These are phyloP conservation scores for Mycosphaerelloides madeirae DNA, from an alignment of 2,329 filamentous ascomycete species.

Conservation along the genomic window DNA sequence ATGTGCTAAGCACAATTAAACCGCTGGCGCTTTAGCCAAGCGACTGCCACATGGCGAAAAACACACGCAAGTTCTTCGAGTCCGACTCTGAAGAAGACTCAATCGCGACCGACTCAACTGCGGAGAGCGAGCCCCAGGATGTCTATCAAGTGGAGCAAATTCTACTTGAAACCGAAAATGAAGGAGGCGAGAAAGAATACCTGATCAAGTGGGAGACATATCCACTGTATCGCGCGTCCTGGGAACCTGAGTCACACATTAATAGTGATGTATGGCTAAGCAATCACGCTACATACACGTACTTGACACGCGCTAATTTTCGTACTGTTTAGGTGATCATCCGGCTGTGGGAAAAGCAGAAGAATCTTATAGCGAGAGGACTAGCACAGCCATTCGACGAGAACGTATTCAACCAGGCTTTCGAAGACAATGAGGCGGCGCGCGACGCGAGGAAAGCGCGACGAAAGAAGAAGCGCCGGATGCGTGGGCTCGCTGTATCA, in stretches of 20 bases:
- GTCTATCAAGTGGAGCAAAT: constrained; percentile 30
- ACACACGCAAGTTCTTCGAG: constrained; percentile 1
- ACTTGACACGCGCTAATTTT: constrained; percentile 5
- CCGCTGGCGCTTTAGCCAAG: neutral
- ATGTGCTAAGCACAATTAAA: too few relatives aligned
- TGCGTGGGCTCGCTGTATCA: constrained; percentile 11
- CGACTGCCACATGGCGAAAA: neutral
- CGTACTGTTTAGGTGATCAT: constrained; percentile 14
- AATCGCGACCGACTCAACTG: constrained; percentile 27
- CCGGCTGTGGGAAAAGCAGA: constrained; percentile 21
- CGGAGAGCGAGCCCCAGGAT: constrained; percentile 16
- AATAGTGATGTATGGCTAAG: too few relatives aligned
- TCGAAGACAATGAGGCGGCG: constrained; percentile 7
- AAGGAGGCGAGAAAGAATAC: constrained; percentile 13
- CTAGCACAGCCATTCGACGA: constrained; percentile 21
- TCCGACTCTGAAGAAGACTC: constrained; percentile 26
- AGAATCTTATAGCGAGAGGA: constrained; percentile 15
- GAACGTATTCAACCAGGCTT: constrained; percentile 16
- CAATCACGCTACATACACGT: too few relatives aligned
- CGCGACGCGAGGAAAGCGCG: constrained; percentile 13
- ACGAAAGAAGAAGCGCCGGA: constrained; percentile 25
- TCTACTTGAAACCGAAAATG: constrained; percentile 17
- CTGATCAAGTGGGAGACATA: constrained; percentile 33
- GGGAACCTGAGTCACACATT: constrained; percentile 22
- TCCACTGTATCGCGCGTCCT: constrained; percentile 22